Evolutionary conservation across 2,329 filamentous ascomycete genomes (phyloP), one percentile per base, ranked within the genome.

Genomic region (Fusarium nisikadoi): DNA sequence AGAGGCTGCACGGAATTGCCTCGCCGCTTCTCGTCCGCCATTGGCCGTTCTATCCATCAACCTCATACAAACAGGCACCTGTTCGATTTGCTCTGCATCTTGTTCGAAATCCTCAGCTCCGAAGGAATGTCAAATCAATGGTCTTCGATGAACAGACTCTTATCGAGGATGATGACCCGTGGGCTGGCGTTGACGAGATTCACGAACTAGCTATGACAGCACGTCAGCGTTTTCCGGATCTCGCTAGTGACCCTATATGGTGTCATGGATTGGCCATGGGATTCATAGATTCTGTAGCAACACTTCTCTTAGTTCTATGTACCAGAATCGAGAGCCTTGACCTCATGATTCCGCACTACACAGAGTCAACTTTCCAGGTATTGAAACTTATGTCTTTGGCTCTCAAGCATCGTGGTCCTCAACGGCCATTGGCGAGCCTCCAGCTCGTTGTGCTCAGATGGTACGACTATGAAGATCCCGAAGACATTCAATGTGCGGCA

Each of bases 401-500:
- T 13, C 31, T 49, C 2, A 1, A 1, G 14, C 5, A 10, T 8
- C 17, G 3, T 6, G 25, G 35, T 1, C 25, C 25, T 0, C 7
- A 19, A 11, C 2, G 16, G 0, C 54, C 42, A 17, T 3, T 59
- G 2, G 17, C 3, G 3, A 17, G 19, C 13, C 27, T 59, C 2
- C 10, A 10, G 3, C 9, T 13, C 2, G 27, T 5, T 14, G 8
- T 59, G 5, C 3, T 49, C 11, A 8, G 14, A 57, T 25, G 33
- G 17, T 1, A 25, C 5, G 12, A 41, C 3, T 5, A 9, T 1
- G n/a, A 52, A 1, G n/a, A 20, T 0, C 4, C 16, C 0, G 55
- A 35, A 3, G 0, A 23, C 4, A 29, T n/a, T 11, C 31, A 38
- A 17, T 38, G 4, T 14, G 20, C 52, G 4, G 53, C 53, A 9